Evolutionary conservation across 78 protist genomes (phyloP).

Genomic region (Chrysochromulina tobinii): DNA sequence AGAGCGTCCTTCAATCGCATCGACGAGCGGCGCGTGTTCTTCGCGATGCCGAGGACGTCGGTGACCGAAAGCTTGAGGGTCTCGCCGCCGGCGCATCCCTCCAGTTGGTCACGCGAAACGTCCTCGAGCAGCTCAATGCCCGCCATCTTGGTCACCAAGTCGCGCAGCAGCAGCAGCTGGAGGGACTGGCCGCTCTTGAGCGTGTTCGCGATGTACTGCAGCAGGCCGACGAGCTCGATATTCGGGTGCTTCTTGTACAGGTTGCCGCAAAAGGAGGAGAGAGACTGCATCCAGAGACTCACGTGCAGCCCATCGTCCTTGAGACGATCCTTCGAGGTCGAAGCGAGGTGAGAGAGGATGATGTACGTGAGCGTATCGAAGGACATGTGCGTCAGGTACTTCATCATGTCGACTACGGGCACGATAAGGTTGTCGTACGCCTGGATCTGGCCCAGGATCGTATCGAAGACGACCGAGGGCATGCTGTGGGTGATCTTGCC

Average conservation of each 20-base stretch:
- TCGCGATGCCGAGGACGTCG: neutral
- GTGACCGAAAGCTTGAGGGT: neutral
- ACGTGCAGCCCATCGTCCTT: slow-evolving; percentile 70
- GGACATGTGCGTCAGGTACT: slow-evolving; percentile 29
- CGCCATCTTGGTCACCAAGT: slow-evolving; percentile 15
- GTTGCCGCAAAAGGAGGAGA: slow-evolving; percentile 55
- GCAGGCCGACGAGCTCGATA: slow-evolving; percentile 22
- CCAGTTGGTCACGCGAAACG: neutral
- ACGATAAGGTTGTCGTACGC: slow-evolving; percentile 52
- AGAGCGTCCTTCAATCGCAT: neutral
- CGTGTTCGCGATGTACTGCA: slow-evolving; percentile 24
- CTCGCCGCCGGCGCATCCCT: slow-evolving; percentile 75
- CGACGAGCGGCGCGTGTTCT: slow-evolving; percentile 10
- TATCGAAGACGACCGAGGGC: slow-evolving; percentile 53
- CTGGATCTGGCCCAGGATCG: slow-evolving; percentile 45
- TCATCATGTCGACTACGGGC: slow-evolving; percentile 61
- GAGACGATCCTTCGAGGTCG: neutral
- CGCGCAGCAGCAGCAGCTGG: slow-evolving; percentile 30
- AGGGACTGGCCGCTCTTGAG: neutral
- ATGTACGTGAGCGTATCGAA: slow-evolving; percentile 49
- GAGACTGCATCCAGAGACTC: slow-evolving; percentile 59
- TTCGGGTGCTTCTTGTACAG: slow-evolving; percentile 41
- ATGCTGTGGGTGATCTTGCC: slow-evolving; percentile 60
- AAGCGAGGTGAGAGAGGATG: neutral
- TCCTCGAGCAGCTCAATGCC: neutral